These are phyloP conservation scores for Myochromella boudieri DNA, from an alignment of 768 basidiomycete species.

Conservation along the genomic window DNA sequence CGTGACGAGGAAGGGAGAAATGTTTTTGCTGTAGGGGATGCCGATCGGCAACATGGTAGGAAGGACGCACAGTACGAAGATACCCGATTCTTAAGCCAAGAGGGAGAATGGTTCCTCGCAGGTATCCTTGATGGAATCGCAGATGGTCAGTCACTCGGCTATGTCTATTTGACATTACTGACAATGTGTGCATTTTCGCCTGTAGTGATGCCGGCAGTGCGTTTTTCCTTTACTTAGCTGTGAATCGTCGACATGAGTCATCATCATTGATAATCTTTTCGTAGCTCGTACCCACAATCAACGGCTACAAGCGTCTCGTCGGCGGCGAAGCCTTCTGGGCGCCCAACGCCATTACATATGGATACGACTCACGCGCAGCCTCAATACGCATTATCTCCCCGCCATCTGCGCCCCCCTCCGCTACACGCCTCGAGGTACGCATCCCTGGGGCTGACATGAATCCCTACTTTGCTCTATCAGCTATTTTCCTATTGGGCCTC, in stretches of 20 bases:
- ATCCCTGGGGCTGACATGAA: constrained; percentile 98
- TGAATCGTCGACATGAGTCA: too few species aligned
- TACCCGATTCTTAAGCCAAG: constrained; percentile 79
- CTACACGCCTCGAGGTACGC: constrained; percentile 90
- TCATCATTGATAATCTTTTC: background rate
- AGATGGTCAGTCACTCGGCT: constrained; percentile 58
- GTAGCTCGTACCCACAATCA: constrained; percentile 86
- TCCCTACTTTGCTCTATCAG: constrained; percentile 84
- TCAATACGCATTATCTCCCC: constrained; percentile 92
- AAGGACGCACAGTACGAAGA: constrained; percentile 74
- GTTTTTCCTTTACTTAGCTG: too few species aligned
- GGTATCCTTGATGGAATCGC: constrained; percentile 87
- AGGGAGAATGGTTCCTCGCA: constrained; percentile 92
- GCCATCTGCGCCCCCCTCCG: constrained; percentile 76
- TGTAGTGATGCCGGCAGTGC: constrained; percentile 80
- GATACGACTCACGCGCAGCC: constrained; percentile 92
- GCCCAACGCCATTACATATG: constrained; percentile 90
- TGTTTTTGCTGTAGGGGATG: constrained; percentile 71
- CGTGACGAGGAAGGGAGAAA: constrained; percentile 68
- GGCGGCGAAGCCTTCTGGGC: constrained; percentile 96
- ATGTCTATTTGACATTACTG: background rate
- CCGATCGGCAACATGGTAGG: constrained; percentile 63
- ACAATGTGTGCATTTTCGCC: background rate
- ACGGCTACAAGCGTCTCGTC: constrained; percentile 95
- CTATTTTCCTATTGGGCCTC: constrained; percentile 85